Conservation (phyloP, 768 basidiomycete species). For the Kwoniella botswanensis region DNA sequence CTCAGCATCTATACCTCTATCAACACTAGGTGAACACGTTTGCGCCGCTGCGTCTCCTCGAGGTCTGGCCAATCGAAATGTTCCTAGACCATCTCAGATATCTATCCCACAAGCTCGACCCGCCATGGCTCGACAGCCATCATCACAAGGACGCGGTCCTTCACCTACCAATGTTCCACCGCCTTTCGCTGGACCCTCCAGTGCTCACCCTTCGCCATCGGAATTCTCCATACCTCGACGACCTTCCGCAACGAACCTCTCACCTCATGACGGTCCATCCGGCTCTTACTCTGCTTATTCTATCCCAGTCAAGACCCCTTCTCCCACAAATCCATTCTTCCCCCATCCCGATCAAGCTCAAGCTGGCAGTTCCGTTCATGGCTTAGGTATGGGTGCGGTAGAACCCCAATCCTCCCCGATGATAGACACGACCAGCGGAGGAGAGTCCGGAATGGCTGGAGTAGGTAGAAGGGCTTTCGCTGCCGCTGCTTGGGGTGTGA, state of each 20-base stretch:
- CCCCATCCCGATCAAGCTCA: constrained; percentile 64
- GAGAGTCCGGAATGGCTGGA: constrained; percentile 73
- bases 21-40: constrained; percentile 76
- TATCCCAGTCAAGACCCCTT: constrained; percentile 56
- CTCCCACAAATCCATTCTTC: constrained; percentile 60
- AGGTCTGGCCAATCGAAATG: constrained; percentile 15
- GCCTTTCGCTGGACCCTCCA: constrained; percentile 34
- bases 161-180: constrained; percentile 23
- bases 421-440: constrained; percentile 44
- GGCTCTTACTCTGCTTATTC: constrained; percentile 57
- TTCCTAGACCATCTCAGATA: constrained; percentile 36
- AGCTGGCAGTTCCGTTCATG: constrained; percentile 40
- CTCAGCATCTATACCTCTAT: constrained; percentile 70
- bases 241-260: constrained; percentile 35
- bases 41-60: constrained; percentile 61
- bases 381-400: constrained; percentile 43
- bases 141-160: constrained; percentile 12
- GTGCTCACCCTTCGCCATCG: constrained; percentile 29
- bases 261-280: constrained; percentile 27
- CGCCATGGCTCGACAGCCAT: constrained; percentile 10
- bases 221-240: constrained; percentile 25
- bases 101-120: constrained; percentile 23
- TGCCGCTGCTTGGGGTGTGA: constrained; percentile 66
- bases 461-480: constrained; percentile 83
- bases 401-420: constrained; percentile 25